phyloP scores from a whole-genome alignment of 192 early-diverging fungal species.

The Coemansia sp. region DNA sequence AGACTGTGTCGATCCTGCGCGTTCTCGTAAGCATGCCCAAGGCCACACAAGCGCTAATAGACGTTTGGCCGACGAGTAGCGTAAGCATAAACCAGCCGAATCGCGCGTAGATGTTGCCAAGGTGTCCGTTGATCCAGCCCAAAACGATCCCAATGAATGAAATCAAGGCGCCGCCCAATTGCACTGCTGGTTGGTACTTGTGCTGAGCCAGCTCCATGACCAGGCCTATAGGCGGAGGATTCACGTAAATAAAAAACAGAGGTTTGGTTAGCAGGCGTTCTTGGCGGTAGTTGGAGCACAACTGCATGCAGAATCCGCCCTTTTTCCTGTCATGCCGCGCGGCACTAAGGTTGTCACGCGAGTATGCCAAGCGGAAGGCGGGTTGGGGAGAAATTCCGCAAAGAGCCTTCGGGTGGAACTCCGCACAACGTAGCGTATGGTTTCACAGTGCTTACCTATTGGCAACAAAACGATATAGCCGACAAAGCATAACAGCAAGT shows the following conservation, averaged over 20 bases:
- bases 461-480: slow-evolving; percentile 40
- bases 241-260: not conserved
- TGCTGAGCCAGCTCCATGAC: slow-evolving; percentile 55
- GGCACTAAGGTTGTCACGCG: not conserved
- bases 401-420: not conserved
- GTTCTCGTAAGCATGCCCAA: slow-evolving; percentile 31
- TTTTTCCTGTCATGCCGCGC: not conserved
- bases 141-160: slow-evolving; percentile 58
- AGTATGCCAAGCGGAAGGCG: not conserved
- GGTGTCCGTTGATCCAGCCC: slow-evolving; percentile 56
- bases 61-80: slow-evolving; percentile 48
- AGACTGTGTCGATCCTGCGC: slow-evolving; percentile 25
- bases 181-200: slow-evolving; percentile 56
- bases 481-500: slow-evolving; percentile 30
- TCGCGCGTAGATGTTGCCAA: slow-evolving; percentile 56
- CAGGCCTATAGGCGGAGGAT: slow-evolving; percentile 28
- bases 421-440: not conserved
- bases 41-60: slow-evolving; percentile 45
- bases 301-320: not conserved
- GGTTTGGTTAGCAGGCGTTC: slow-evolving; percentile 1
- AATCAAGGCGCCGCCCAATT: slow-evolving; percentile 49
- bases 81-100: slow-evolving; percentile 59
- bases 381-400: not conserved
- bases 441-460: slow-evolving; percentile 24
- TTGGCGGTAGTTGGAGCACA: not conserved